phyloP scores from a whole-genome alignment of 1,139 yeast species.

The Lodderomyces margitis region DNA sequence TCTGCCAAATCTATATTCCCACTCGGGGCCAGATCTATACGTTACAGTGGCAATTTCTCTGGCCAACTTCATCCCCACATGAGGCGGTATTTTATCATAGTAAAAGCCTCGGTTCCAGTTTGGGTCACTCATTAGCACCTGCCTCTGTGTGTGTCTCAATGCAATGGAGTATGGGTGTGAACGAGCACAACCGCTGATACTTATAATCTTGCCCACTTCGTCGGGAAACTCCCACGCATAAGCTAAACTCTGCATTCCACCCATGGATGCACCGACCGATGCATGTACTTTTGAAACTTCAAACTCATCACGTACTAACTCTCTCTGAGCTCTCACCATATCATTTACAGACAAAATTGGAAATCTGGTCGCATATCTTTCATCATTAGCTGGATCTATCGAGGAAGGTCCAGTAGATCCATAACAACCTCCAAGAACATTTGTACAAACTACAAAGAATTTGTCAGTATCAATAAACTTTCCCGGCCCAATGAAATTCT shows the following conservation, averaged over 20 bases:
- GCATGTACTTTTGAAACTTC: constrained; percentile 68
- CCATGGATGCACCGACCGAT: constrained; percentile 91
- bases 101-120: constrained; percentile 93
- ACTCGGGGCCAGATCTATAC: constrained; percentile 93
- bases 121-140: constrained; percentile 90
- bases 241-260: constrained; percentile 94
- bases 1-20: constrained; percentile 91
- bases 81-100: constrained; percentile 79
- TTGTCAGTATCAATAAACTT: constrained; percentile 75
- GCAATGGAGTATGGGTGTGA: constrained; percentile 95
- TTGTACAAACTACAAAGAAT: constrained; percentile 82
- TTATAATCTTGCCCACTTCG: constrained; percentile 65
- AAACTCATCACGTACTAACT: constrained; percentile 59
- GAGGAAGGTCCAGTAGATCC: constrained; percentile 95
- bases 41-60: constrained; percentile 93
- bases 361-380: constrained; percentile 79
- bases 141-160: constrained; percentile 88
- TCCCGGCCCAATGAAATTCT: constrained; percentile 84
- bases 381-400: constrained; percentile 64
- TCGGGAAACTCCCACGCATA: constrained; percentile 83
- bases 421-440: constrained; percentile 90
- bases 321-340: constrained; percentile 86
- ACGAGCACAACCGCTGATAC: constrained; percentile 88
- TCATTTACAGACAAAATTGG: constrained; percentile 86
- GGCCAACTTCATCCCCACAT: constrained; percentile 91